These are phyloP conservation scores for Aspergillus piperis DNA, from an alignment of 2,329 filamentous ascomycete genomes.

Conservation along the genomic window DNA sequence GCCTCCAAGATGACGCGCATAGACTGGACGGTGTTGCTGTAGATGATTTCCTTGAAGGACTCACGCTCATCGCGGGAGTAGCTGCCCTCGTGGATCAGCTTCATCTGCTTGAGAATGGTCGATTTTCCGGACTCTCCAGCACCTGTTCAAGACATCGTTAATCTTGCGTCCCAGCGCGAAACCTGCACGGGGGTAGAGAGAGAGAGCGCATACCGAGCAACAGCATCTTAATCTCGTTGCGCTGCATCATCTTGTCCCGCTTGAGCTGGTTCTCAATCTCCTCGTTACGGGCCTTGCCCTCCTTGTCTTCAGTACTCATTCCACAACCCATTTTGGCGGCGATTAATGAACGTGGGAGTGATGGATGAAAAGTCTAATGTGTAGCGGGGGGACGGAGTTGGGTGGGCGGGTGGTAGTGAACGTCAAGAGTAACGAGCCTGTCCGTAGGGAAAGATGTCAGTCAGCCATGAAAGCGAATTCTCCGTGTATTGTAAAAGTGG, in stretches of 20 bases:
- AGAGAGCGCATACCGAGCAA: constrained; percentile 72
- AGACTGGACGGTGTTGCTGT: constrained; percentile 70
- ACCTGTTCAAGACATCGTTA: constrained; percentile 54
- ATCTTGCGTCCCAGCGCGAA: constrained; percentile 16
- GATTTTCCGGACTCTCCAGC: constrained; percentile 98
- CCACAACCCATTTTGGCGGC: constrained; percentile 92
- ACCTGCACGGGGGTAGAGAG: not conserved
- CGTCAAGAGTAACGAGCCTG: not conserved
- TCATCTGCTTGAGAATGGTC: constrained; percentile 96
- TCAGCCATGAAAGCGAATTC: constrained; percentile 18
- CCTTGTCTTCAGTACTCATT: constrained; percentile 99
- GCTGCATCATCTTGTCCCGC: constrained; percentile 96
- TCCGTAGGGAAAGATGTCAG: constrained; percentile 11
- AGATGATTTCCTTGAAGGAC: constrained; percentile 72
- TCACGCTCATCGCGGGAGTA: constrained; percentile 87
- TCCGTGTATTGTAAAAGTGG: constrained; percentile 13
- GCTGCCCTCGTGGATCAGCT: constrained; percentile 97
- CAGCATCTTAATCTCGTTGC: constrained; percentile 99
- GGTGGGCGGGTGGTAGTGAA: constrained; percentile 7
- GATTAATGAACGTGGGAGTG: constrained; percentile 18
- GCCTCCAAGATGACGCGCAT: constrained; percentile 71
- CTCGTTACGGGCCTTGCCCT: constrained; percentile 99
- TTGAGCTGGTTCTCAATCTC: constrained; percentile 99
- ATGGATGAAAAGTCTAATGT: constrained; percentile 10
- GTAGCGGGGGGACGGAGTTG: not conserved